Evolutionary conservation across 805 yeast genomes (phyloP).

Genomic region (Myxozyma mucilagina): DNA sequence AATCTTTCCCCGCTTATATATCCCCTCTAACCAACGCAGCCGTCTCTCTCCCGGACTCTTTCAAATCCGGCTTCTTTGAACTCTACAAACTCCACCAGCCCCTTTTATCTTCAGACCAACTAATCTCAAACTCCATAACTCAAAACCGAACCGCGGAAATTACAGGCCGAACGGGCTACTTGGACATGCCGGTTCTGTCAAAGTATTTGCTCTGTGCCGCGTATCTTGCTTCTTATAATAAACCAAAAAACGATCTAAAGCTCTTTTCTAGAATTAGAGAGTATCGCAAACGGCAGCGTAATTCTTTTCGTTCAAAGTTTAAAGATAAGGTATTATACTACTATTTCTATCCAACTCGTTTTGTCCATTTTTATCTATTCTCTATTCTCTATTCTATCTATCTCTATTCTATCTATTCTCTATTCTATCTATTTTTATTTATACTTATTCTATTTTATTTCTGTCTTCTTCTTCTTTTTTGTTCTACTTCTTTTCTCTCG

Average conservation of each 20-base stretch:
- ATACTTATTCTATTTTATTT: too few species aligned
- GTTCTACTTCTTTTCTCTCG: too few species aligned
- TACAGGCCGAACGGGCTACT: neutral
- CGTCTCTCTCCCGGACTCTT: neutral
- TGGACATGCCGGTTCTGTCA: slow-evolving; percentile 20
- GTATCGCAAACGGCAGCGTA: slow-evolving; percentile 5
- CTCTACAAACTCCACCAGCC: slow-evolving; percentile 21
- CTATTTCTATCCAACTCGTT: neutral
- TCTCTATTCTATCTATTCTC: too few species aligned
- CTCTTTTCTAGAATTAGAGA: slow-evolving; percentile 66
- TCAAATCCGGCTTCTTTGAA: slow-evolving; percentile 6
- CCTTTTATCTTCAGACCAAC: slow-evolving; percentile 17
- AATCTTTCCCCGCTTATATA: slow-evolving; percentile 13
- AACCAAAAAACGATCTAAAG: slow-evolving; percentile 65
- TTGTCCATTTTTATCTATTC: too few species aligned
- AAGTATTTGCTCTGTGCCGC: slow-evolving; percentile 78
- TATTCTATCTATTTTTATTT: too few species aligned
- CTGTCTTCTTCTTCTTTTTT: too few species aligned
- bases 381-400: too few species aligned
- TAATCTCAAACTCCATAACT: slow-evolving; percentile 18
- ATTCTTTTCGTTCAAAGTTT: neutral
- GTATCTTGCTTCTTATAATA: slow-evolving; percentile 77
- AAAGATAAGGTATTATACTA: slow-evolving; percentile 14
- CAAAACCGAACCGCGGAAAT: neutral
- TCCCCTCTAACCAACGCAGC: slow-evolving; percentile 12